phyloP scores from a whole-genome alignment of 2,329 filamentous ascomycete genomes.

The Fusarium liriodendri region DNA sequence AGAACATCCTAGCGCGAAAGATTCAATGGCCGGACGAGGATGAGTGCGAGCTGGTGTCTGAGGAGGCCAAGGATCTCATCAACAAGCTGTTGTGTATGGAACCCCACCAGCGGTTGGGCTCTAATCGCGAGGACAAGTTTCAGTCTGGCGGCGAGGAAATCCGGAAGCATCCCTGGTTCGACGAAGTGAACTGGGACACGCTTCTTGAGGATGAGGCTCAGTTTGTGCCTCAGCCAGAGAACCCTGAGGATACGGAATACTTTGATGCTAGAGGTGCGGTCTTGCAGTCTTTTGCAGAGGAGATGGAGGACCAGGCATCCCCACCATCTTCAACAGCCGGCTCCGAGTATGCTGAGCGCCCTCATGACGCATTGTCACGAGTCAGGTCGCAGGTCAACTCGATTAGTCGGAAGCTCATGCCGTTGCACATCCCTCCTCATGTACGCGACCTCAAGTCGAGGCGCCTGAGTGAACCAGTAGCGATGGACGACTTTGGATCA shows the following conservation, averaged over 20 bases:
- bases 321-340: conserved; percentile 77
- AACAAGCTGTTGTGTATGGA: conserved; percentile 90
- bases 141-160: conserved; percentile 91
- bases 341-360: conserved; percentile 85
- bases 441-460: conserved; percentile 91
- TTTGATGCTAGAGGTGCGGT: conserved; percentile 94
- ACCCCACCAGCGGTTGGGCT: conserved; percentile 82
- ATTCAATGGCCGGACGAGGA: conserved; percentile 93
- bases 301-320: conserved; percentile 89
- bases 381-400: conserved; percentile 87
- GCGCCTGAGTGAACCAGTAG: conserved; percentile 89
- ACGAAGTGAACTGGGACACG: conserved; percentile 87
- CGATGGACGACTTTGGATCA: conserved; percentile 91
- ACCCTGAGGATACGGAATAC: conserved; percentile 97
- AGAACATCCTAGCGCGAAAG: conserved; percentile 90
- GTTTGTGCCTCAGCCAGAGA: conserved; percentile 91
- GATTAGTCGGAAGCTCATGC: conserved; percentile 92
- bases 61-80: conserved; percentile 93
- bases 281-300: conserved; percentile 90
- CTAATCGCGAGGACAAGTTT: conserved; percentile 86
- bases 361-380: conserved; percentile 92
- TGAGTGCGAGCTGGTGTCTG: conserved; percentile 78
- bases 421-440: conserved; percentile 94
- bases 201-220: conserved; percentile 95
- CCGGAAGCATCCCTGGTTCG: conserved; percentile 88